These are phyloP conservation scores for Colletotrichum sp. DNA, from an alignment of 2,329 filamentous ascomycete species.

Conservation along the genomic window DNA sequence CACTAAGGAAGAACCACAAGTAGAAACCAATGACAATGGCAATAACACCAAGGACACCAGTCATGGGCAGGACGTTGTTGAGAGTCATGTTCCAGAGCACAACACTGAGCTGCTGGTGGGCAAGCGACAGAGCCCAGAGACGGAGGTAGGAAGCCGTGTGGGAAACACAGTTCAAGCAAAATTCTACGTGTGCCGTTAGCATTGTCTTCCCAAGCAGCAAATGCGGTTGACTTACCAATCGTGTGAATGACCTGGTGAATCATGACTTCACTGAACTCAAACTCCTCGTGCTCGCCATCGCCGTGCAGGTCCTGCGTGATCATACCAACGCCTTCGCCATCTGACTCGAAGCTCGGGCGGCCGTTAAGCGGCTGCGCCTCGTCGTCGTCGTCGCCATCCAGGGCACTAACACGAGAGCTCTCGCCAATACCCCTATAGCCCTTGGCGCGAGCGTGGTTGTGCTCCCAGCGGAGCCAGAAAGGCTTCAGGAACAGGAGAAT, in stretches of 20 bases:
- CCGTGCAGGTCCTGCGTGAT: conserved; percentile 82
- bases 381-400: conserved; percentile 86
- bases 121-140: conserved; percentile 95
- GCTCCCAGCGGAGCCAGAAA: conserved; percentile 90
- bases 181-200: conserved; percentile 66
- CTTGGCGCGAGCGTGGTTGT: conserved; percentile 85
- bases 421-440: conserved; percentile 96
- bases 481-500: conserved; percentile 94
- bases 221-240: conserved; percentile 71
- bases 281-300: conserved; percentile 88
- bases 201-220: neutral
- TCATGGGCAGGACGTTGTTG: conserved; percentile 72
- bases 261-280: conserved; percentile 97
- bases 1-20: conserved; percentile 86
- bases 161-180: conserved; percentile 98
- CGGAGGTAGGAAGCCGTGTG: conserved; percentile 98
- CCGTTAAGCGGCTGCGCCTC: conserved; percentile 70
- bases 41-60: conserved; percentile 73
- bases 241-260: conserved; percentile 99
- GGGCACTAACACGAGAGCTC: conserved; percentile 82
- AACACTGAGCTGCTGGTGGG: conserved; percentile 95
- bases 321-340: conserved; percentile 84
- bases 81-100: conserved; percentile 98
- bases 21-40: conserved; percentile 84
- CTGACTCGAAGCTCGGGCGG: conserved; percentile 58